Percentiles rank a stretch among this genome's conserved stretches.
phyloP scores from a whole-genome alignment of 176 grass and related monocot species.

The Hyparrhenia diplandra region DNA sequence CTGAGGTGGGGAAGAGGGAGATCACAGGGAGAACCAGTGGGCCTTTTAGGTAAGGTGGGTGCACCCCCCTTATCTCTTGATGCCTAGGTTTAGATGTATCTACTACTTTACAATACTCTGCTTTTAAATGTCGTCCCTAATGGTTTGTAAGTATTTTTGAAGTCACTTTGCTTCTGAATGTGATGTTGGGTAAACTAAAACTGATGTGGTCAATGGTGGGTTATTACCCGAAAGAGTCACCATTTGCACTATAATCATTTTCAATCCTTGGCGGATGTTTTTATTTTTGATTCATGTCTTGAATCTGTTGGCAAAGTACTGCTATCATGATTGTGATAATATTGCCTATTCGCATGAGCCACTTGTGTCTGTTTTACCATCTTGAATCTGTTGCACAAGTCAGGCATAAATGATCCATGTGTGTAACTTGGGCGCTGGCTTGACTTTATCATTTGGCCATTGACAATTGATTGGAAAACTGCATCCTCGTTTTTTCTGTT shows the following conservation, averaged over 20 bases:
- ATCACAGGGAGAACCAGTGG: constrained; percentile 51
- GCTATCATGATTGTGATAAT: neutral
- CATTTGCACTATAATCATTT: neutral
- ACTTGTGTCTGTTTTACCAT: too few species aligned
- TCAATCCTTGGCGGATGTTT: neutral
- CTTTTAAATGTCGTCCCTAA: constrained; percentile 1
- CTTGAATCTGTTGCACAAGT: too few species aligned
- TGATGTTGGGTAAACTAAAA: neutral
- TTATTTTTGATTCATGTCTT: neutral
- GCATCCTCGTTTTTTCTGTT: too few species aligned
- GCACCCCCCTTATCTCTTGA: neutral
- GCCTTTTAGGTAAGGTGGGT: constrained; percentile 28
- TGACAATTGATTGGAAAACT: too few species aligned
- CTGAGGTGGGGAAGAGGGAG: constrained; percentile 48
- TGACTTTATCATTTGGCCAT: too few species aligned
- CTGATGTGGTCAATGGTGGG: neutral
- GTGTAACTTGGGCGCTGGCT: too few species aligned
- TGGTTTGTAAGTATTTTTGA: constrained; percentile 38
- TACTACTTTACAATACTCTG: constrained; percentile 6
- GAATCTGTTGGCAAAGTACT: neutral
- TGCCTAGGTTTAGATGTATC: neutral
- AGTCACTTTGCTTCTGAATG: neutral
- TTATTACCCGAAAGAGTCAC: neutral
- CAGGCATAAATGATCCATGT: too few species aligned
- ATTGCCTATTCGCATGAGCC: neutral